phyloP scores from a whole-genome alignment of 805 yeast genomes.

The Starmerella stigmatis region DNA sequence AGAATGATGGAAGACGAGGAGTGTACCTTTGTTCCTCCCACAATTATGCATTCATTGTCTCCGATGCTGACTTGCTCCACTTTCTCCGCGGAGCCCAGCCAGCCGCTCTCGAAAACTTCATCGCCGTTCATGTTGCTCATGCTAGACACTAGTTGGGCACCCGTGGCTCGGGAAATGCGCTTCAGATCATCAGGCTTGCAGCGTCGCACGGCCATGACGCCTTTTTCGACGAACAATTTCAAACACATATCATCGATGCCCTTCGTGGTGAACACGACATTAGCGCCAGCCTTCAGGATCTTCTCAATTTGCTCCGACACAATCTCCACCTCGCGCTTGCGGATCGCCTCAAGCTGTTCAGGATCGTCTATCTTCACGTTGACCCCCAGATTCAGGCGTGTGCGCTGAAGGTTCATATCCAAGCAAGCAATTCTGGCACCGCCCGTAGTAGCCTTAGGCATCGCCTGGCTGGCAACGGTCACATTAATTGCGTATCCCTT shows the following conservation, averaged over 20 bases:
- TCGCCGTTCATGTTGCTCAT: constrained; percentile 94
- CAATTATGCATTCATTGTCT: constrained; percentile 92
- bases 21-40: constrained; percentile 83
- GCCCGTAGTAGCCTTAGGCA: constrained; percentile 57
- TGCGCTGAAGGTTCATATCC: constrained; percentile 88
- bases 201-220: constrained; percentile 91
- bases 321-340: constrained; percentile 80
- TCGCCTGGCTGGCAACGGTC: constrained; percentile 95
- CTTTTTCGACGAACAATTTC: constrained; percentile 82
- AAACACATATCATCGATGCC: constrained; percentile 90
- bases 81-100: constrained; percentile 80
- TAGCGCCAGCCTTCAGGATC: constrained; percentile 80
- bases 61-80: constrained; percentile 84
- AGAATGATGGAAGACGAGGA: constrained; percentile 83
- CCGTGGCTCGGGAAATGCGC: constrained; percentile 95
- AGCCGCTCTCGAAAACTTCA: constrained; percentile 75
- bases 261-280: constrained; percentile 83
- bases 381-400: constrained; percentile 97
- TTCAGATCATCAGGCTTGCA: constrained; percentile 94
- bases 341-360: constrained; percentile 85
- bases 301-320: constrained; percentile 72
- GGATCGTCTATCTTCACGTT: constrained; percentile 96
- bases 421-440: constrained; percentile 73
- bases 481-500: constrained; percentile 94
- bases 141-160: constrained; percentile 79